Evolutionary conservation across 1,139 yeast genomes (phyloP), one percentile per base, ranked within the genome.

Genomic region (Candida freyschussii): DNA sequence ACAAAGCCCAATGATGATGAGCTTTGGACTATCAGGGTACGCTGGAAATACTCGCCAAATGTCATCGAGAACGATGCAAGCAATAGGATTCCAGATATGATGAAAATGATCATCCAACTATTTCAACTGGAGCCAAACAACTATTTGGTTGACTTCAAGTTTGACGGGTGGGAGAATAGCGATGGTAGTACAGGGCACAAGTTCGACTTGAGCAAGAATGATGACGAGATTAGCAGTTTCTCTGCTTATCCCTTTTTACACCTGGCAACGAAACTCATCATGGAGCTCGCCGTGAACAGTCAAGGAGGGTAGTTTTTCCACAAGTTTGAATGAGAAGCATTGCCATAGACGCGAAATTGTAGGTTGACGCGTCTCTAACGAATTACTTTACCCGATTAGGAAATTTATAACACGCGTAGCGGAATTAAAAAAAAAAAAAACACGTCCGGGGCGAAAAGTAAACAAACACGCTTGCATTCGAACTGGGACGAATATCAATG

Each of bases 91-190:
- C 81, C 84, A n/a, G 89, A 83, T 52, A 65, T 82, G 65, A 85
- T 93, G 93, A 89, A 85, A 63, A 89, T 91, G 96, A 93, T 89
- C 52, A 91, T 91, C 42, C 99, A 93, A 58, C 70, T 91, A 41
- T 91, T 89, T 62, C 97, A 91, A 57, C 71, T 91, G 44, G 98
- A 93, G 55, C 95, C 95, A 30, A 89, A 91, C 57, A 91, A 91
- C 56, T 91, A 91, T 55, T 68, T 91, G 41, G 98, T 93, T 18
- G 99, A 93, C 57, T 93, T 93, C 65, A 91, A 91, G 60, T 91
- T 91, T 57, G 97, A 91, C 54, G 98, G 98, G 5, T 91, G 96
- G 95, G 96, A 87, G 52, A 62, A 52, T 26, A 57, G 59, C 30
- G 50, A 55, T 22, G 60, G 60, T 5, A 27, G 44, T 2, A 37